Base-by-base conservation (phyloP, 805 yeast species). In the Tetrapisispora arboricola region DNA sequence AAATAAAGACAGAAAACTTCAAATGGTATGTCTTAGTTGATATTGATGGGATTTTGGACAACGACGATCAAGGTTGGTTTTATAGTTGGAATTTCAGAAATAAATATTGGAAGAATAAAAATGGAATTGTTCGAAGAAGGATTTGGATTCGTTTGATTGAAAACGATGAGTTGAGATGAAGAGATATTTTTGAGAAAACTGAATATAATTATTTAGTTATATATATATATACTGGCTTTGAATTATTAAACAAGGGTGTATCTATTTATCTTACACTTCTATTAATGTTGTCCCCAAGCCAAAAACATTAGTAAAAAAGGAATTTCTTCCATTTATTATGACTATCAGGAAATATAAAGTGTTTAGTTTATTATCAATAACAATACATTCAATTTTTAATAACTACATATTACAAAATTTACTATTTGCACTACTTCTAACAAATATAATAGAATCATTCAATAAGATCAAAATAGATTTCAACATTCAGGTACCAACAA, bases 31-130 rank as follows among this genome's bases (percentile, higher is more conserved):
- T 81, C 2, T 68, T 79, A 44, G 80, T 84, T 90, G 58, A 65
- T 37, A 60, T 61, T 32, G 44, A 46, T 18, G 54, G 44, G 6
- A 54, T 63, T 4, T 61, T 63, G 31, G 86, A 82, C 52, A 81
- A 76, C 17, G 94, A 84, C 57, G 88, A 82, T 50, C 83, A 80
- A 52, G 94, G 94, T n/a, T 84, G 94, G 94, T 56, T 70, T 25
- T 84, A 84, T 53, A 68, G 82, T 43, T 64, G 73, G 60, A 49
- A 68, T 19, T 72, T 78, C 44, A 57, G 63, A 9, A 61, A 72
- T 17, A 50, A 49, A 20, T 54, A 58, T 35, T 84, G 94, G 94
- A 75, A 76, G 49, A 84, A 84, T 3, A 66, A 67, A 47, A 63
- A 72, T 44, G 80, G 82, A 1, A 72, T 75, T 55, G 84, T 80